Percentiles rank a stretch among this genome's conserved stretches.
Conservation (phyloP, 2,329 filamentous ascomycete species). For the Scedosporium boydii region DNA sequence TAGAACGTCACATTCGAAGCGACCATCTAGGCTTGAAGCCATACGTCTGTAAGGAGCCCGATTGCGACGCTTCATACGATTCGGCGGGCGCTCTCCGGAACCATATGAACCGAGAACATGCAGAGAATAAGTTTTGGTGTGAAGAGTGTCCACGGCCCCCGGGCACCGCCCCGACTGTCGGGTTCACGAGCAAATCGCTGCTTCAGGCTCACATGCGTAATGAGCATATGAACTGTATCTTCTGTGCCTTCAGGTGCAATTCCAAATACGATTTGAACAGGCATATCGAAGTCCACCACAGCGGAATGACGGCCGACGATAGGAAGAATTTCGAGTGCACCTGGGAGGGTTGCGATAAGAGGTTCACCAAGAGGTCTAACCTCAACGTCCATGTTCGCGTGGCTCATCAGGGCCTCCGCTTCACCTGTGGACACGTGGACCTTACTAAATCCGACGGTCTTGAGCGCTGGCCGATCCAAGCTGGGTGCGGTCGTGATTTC, state of each 20-base stretch:
- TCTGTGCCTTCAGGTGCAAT: constrained; percentile 61
- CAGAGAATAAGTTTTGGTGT: constrained; percentile 64
- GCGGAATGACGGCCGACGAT: constrained; percentile 49
- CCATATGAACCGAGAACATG: constrained; percentile 64
- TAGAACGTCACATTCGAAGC: constrained; percentile 71
- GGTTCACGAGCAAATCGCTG: constrained; percentile 63
- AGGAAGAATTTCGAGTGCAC: constrained; percentile 59
- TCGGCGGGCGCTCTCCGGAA: constrained; percentile 60
- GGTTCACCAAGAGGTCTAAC: constrained; percentile 78
- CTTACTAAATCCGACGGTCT: constrained; percentile 23
- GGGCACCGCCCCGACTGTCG: constrained; percentile 32
- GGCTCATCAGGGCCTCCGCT: constrained; percentile 67
- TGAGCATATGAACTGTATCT: constrained; percentile 65
- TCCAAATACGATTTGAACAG: constrained; percentile 59
- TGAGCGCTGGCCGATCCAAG: constrained; percentile 50
- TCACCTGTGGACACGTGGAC: constrained; percentile 64
- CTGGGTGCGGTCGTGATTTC: constrained; percentile 68
- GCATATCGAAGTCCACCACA: constrained; percentile 73
- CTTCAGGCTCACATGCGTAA: constrained; percentile 65
- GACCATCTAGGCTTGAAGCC: constrained; percentile 65
- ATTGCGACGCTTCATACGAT: constrained; percentile 63
- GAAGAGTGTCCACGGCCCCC: constrained; percentile 51
- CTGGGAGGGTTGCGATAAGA: constrained; percentile 58
- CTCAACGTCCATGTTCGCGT: constrained; percentile 69
- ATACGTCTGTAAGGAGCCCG: constrained; percentile 54